Evolutionary conservation across 306 rosid species (phyloP).

Genomic region (Glycine soja): DNA sequence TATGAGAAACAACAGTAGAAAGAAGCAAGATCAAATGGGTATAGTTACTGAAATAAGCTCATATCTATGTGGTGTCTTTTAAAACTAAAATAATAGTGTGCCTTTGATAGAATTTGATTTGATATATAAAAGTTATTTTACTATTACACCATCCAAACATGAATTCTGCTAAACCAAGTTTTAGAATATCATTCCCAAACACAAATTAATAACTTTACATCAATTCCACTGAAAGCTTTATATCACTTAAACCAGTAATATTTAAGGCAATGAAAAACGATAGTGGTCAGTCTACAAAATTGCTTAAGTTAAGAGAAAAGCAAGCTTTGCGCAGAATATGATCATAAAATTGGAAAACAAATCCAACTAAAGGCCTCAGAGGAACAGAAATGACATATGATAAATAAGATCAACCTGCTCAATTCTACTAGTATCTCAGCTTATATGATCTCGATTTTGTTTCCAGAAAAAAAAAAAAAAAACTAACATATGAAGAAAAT

Average conservation of each 20-base stretch:
- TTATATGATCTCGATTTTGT: constrained; percentile 2
- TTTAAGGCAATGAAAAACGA: constrained; percentile 20
- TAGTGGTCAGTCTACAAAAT: constrained; percentile 4
- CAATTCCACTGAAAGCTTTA: neutral
- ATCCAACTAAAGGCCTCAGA: constrained; percentile 28
- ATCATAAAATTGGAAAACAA: constrained; percentile 18
- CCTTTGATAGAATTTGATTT: constrained; percentile 2
- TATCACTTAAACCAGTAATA: neutral
- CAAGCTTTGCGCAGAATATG: neutral
- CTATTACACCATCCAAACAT: neutral
- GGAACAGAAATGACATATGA: constrained; percentile 4
- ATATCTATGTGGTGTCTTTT: neutral
- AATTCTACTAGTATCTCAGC: neutral
- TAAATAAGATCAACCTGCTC: constrained; percentile 25
- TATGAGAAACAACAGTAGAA: neutral
- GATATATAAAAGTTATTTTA: constrained; percentile 16
- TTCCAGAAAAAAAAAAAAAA: neutral
- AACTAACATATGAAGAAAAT: neutral
- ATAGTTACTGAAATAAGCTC: neutral
- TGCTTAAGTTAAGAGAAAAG: constrained; percentile 9
- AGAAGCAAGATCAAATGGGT: neutral
- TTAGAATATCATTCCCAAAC: constrained; percentile 1
- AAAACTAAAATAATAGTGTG: constrained; percentile 2
- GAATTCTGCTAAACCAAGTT: neutral
- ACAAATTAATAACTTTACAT: neutral